Percentiles rank a stretch among this genome's conserved stretches.
Evolutionary conservation across 495 filamentous ascomycete genomes (phyloP).

Genomic region (Platismatia glauca): DNA sequence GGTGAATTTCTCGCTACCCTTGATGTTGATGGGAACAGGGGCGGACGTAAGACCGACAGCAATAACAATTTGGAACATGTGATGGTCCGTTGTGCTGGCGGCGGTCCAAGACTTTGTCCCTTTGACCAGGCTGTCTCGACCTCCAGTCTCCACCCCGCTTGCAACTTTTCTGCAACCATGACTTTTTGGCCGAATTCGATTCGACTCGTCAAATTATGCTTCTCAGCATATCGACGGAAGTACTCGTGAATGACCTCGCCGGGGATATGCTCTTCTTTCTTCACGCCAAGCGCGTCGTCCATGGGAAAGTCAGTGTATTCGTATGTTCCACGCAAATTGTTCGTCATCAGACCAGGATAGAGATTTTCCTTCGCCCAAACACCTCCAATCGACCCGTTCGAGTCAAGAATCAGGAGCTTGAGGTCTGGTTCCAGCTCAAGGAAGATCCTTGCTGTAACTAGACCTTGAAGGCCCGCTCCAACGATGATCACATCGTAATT

Average conservation of each 20-base stretch:
- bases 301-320: conserved; percentile 70
- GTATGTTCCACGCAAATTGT: conserved; percentile 54
- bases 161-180: conserved; percentile 39
- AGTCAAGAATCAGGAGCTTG: conserved; percentile 46
- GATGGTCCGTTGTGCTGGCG: conserved; percentile 26
- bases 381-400: conserved; percentile 52
- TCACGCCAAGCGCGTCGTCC: conserved; percentile 52
- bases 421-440: conserved; percentile 44
- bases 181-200: conserved; percentile 49
- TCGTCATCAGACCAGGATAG: conserved; percentile 60
- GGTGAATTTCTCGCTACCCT: conserved; percentile 42
- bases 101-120: background rate
- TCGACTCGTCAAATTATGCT: conserved; percentile 45
- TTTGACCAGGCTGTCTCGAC: conserved; percentile 12
- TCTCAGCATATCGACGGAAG: conserved; percentile 51
- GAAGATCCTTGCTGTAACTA: conserved; percentile 54
- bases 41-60: conserved; percentile 62
- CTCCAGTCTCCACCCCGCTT: conserved; percentile 36
- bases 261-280: conserved; percentile 57
- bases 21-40: conserved; percentile 44
- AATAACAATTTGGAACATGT: conserved; percentile 48
- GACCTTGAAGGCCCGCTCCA: conserved; percentile 47
- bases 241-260: conserved; percentile 59
- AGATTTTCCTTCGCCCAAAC: conserved; percentile 58
- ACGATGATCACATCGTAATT: conserved; percentile 15